Base-by-base conservation (phyloP, 2,329 filamentous ascomycete species). In the Aureobasidium zeae region DNA sequence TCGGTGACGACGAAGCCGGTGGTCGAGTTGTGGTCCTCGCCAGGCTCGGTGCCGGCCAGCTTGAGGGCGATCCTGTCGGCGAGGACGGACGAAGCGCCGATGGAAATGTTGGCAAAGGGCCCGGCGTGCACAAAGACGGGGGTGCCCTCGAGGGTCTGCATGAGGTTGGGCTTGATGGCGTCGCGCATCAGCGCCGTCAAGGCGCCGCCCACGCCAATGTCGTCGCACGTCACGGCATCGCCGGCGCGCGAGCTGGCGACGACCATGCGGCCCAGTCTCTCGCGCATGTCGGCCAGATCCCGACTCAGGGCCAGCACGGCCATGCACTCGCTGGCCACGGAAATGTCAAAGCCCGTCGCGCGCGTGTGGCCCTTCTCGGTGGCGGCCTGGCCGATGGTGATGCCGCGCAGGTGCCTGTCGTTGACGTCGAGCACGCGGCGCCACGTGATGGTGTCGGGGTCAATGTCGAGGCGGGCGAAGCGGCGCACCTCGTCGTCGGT, bases 291-390 rank as follows among this genome's bases (percentile, higher is more conserved):
- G 22, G 72, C 69, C 49, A 96, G 73, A 60, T 81, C 79, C 51
- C 86, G 95, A 68, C 86, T 93, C 53, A 98, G 76, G 8, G 91
- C 91, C 45, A 98, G 78, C 49, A 98, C 94, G 49, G 91, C 91
- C 91, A 98, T 98, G 63, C 87, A 94, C 64, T 96, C 91, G 63
- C 85, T 93, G 30, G 91, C 91, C 21, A 98, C 91, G 1, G 89
- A 94, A 53, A 98, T 98, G 60, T 98, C 91, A 57, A 98, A 98
- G 32, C 86, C 88, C 22, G 91, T 96, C 63, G 91, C 77, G 49
- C 91, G 79, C 19, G 78, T 83, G 54, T 86, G 79, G 11, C 88
- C 88, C 69, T 87, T 94, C 66, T 98, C 91, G 0, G 89, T 94
- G 3, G 83, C 71, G 0, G 89, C 89, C 51, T 83, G 82, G 28